Conservation (phyloP, 2,329 filamentous ascomycete species). For the Amauroascus niger region DNA sequence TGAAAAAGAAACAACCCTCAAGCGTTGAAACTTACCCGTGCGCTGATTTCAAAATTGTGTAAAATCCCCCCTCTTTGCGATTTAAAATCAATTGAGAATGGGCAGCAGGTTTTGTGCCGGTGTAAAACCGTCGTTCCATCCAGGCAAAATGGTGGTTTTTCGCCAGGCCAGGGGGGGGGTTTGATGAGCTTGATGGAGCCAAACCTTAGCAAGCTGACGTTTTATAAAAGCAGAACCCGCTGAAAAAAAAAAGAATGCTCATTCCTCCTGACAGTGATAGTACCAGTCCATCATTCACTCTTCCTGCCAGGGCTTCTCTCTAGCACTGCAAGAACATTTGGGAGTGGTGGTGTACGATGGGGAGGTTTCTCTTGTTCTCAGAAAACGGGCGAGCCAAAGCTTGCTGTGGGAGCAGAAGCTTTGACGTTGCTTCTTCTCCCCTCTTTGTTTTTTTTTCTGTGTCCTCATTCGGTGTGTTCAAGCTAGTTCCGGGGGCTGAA, state of each 20-base stretch:
- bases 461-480: not conserved
- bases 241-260: no score
- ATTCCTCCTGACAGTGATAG: not conserved
- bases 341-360: no score
- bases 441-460: not conserved
- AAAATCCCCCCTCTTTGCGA: not conserved
- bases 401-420: not conserved
- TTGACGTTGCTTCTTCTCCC: not conserved
- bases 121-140: no score
- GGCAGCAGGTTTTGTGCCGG: not conserved
- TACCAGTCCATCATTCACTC: not conserved
- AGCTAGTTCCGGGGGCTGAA: slow-evolving; percentile 4
- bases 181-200: not conserved
- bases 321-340: no score
- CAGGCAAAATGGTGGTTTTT: no score
- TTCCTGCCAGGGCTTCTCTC: not conserved
- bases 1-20: not conserved
- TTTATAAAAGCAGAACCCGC: not conserved
- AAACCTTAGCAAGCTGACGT: not conserved
- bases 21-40: not conserved
- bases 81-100: not conserved
- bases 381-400: no score
- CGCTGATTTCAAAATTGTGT: no score
- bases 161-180: not conserved
- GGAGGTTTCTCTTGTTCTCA: no score